Base-by-base conservation (phyloP, 2,329 filamentous ascomycete species). In the Delphinella strobiligena region DNA sequence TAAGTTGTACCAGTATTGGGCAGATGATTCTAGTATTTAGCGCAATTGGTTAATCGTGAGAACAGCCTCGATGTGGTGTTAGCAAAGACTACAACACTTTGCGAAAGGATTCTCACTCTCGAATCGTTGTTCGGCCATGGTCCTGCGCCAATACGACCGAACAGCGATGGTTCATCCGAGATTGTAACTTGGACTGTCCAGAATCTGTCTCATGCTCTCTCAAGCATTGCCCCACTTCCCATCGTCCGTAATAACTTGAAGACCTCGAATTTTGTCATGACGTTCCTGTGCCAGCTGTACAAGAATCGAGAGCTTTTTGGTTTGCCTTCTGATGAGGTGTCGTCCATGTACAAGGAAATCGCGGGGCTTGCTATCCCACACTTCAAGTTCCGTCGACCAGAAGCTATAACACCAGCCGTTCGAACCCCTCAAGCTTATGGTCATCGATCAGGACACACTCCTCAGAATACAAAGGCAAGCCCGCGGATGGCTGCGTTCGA, bases 401-500 rank as follows among this genome's bases (percentile, higher is more conserved):
- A 37, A 32, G n/a, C n/a, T n/a, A n/a, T n/a, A n/a, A n/a, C n/a
- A n/a, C n/a, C n/a, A n/a, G n/a, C n/a, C n/a, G n/a, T n/a, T n/a
- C n/a, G 31, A 7, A 11, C n/a, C 12, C 35, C 15, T 8, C 29
- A 11, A 12, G 19, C 17, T 19, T 32, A 37, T 11, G 17, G n/a
- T 4, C 32, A 34, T 34, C n/a, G n/a, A n/a, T n/a, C n/a, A n/a
- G 14, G 5, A 15, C 14, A 31, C 17, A 18, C 27, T 4, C 17
- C 5, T 3, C 18, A 36, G 14, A 10, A 16, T 8, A 4, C 7
- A 11, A 22, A n/a, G n/a, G n/a, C n/a, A n/a, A n/a, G n/a, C n/a
- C n/a, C 14, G 5, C 31, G 37, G 19, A 38, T 27, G 19, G 19
- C 37, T 34, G 30, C 31, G 12, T 22, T 38, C 5, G 30, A 38